Evolutionary conservation across 352 stramenopile species (phyloP).

Genomic region (Saprolegnia parasitica): DNA sequence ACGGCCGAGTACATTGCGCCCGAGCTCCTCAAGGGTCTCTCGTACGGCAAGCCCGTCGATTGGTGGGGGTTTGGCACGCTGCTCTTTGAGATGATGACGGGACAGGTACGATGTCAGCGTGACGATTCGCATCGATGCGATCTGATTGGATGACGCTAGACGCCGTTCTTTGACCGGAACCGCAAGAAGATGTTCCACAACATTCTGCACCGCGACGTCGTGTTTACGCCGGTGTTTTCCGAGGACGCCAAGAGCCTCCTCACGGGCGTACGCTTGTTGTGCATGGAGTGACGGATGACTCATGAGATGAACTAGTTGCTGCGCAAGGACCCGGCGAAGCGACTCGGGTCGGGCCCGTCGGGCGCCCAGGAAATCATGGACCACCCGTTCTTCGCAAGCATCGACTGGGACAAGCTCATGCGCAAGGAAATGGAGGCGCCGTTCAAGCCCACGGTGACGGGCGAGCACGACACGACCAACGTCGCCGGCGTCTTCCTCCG

Average conservation of each 20-base stretch:
- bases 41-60: slow-evolving; percentile 88
- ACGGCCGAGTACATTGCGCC: slow-evolving; percentile 92
- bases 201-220: slow-evolving; percentile 85
- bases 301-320: slow-evolving; percentile 46
- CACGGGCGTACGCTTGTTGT: slow-evolving; percentile 40
- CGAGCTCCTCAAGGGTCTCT: slow-evolving; percentile 84
- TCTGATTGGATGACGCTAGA: slow-evolving; percentile 39
- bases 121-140: not conserved
- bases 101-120: slow-evolving; percentile 40
- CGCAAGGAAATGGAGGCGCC: slow-evolving; percentile 77
- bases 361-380: slow-evolving; percentile 88
- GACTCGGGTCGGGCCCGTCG: slow-evolving; percentile 68
- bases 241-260: slow-evolving; percentile 84
- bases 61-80: slow-evolving; percentile 93
- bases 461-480: slow-evolving; percentile 77
- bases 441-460: slow-evolving; percentile 83
- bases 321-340: slow-evolving; percentile 74
- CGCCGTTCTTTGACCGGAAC: slow-evolving; percentile 94
- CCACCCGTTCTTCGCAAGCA: slow-evolving; percentile 83
- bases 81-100: slow-evolving; percentile 94
- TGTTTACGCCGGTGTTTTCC: slow-evolving; percentile 83
- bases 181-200: slow-evolving; percentile 94
- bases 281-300: slow-evolving; percentile 2
- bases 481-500: slow-evolving; percentile 85
- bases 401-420: slow-evolving; percentile 79